These are phyloP conservation scores for Macadamia tetraphylla DNA, from an alignment of 164 flowering plant species.

Conservation along the genomic window DNA sequence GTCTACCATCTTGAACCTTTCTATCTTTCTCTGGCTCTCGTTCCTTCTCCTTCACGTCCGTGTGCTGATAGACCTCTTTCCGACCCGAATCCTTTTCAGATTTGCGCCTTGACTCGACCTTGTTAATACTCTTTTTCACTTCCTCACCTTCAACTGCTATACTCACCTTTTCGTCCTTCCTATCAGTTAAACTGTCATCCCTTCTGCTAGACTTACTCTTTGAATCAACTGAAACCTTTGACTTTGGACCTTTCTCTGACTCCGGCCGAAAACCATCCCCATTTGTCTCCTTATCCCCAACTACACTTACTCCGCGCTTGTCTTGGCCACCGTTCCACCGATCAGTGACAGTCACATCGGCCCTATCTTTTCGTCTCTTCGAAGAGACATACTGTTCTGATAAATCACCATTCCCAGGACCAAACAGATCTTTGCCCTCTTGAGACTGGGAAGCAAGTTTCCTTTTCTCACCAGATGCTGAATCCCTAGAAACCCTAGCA, in stretches of 20 bases:
- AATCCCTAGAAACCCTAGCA: constrained; percentile 27
- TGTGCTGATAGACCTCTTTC: constrained; percentile 34
- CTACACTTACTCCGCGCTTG: constrained; percentile 12
- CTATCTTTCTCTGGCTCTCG: constrained; percentile 37
- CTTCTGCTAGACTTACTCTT: constrained; percentile 42
- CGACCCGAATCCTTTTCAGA: constrained; percentile 37
- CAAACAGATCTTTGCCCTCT: constrained; percentile 17
- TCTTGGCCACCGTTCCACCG: constrained; percentile 28
- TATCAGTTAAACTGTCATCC: constrained; percentile 32
- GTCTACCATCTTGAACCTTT: constrained; percentile 19
- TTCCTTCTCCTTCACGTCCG: constrained; percentile 42
- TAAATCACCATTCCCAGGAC: constrained; percentile 17
- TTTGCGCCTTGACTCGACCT: constrained; percentile 41
- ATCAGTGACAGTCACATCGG: constrained; percentile 21
- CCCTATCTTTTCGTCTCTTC: constrained; percentile 27
- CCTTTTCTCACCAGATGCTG: constrained; percentile 21
- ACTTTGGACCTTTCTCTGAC: constrained; percentile 22
- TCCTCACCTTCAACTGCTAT: constrained; percentile 28
- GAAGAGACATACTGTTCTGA: constrained; percentile 16
- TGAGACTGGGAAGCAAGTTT: constrained; percentile 5
- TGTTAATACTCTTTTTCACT: constrained; percentile 23
- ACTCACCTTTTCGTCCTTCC: constrained; percentile 26
- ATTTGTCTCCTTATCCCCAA: constrained; percentile 18
- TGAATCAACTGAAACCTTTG: constrained; percentile 30
- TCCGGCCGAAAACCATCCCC: constrained; percentile 21